phyloP scores from a whole-genome alignment of 495 filamentous ascomycete genomes.

The Hypoxylon subgilvum region DNA sequence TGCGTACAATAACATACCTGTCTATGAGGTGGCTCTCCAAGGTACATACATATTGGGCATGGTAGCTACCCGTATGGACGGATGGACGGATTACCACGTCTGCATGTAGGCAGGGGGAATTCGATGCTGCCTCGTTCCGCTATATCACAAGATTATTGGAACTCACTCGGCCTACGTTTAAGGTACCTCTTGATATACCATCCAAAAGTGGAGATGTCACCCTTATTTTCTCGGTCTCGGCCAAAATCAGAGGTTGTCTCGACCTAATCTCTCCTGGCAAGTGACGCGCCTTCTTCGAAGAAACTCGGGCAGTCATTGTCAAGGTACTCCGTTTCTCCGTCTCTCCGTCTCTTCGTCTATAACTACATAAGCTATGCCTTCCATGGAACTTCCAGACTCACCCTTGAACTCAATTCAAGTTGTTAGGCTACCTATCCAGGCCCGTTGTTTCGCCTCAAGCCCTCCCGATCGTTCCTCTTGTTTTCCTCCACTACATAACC shows the following conservation, averaged over 20 bases:
- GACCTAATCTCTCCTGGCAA: slow-evolving; percentile 32
- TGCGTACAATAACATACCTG: background rate
- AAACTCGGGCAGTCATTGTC: slow-evolving; percentile 4
- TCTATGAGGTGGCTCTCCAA: background rate
- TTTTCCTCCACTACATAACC: background rate
- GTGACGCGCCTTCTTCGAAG: slow-evolving; percentile 25
- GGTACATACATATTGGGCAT: background rate
- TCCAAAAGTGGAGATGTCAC: slow-evolving; percentile 31
- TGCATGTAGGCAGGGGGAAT: background rate
- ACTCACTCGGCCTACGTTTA: no score
- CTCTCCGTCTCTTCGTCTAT: no score
- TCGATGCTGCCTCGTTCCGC: slow-evolving; percentile 4
- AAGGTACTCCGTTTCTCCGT: background rate
- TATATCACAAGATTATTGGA: no score
- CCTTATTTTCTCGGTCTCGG: slow-evolving; percentile 13
- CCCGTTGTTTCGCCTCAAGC: no score
- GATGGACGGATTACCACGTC: no score
- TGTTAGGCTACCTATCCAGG: no score
- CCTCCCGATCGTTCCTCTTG: background rate
- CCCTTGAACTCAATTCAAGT: no score
- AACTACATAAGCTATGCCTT: no score
- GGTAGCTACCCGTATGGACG: no score
- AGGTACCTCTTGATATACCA: slow-evolving; percentile 23
- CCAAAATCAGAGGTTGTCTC: slow-evolving; percentile 34
- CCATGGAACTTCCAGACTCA: no score